Evolutionary conservation across 2,329 filamentous ascomycete genomes (phyloP), one percentile per base, ranked within the genome.

Genomic region (Cladobotryum protrusum): DNA sequence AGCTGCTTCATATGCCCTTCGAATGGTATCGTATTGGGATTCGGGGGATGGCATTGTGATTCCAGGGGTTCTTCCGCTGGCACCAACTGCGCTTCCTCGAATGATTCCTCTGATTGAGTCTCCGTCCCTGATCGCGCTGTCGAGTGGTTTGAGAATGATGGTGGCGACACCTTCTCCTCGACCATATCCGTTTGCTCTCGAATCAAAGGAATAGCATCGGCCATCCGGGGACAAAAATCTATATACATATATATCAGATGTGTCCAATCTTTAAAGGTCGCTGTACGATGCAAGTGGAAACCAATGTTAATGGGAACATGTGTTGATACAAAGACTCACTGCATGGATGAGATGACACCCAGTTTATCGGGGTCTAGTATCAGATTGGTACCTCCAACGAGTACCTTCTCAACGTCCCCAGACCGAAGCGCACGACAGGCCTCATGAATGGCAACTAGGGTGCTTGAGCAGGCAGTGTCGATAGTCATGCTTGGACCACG

Each of bases 161-260:
- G 66, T 61, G 1, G 67, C 71, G 5, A 76, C 58, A 2, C 76
- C 77, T 41, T 81, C 78, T 6, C 76, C 77, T 1, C 77, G 68
- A 12, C 65, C 74, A 55, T 79, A 79, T 0, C 75, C 77, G 54
- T 78, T 53, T 12, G 48, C 54, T 35, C 48, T 37, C 11, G 47
- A 50, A 24, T 52, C 50, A 32, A 52, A 52, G 5, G 50, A 46
- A 41, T 52, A 50, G n/a, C 47, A 50, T 29, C 50, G 46, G 18
- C 46, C 46, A 37, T 52, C 41, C 17, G 50, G 50, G 19, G 49
- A 51, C 14, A 51, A 20, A 15, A 51, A 51, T 35, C 49, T 51
- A 39, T 35, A n/a, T n/a, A 19, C 19, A 19, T n/a, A n/a, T n/a
- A n/a, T n/a, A 29, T 29, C 24, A 29, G 24, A 29, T 29, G 11